Evolutionary conservation across 805 yeast genomes (phyloP), one percentile per base, ranked within the genome.

Genomic region (Ogataea sp.): DNA sequence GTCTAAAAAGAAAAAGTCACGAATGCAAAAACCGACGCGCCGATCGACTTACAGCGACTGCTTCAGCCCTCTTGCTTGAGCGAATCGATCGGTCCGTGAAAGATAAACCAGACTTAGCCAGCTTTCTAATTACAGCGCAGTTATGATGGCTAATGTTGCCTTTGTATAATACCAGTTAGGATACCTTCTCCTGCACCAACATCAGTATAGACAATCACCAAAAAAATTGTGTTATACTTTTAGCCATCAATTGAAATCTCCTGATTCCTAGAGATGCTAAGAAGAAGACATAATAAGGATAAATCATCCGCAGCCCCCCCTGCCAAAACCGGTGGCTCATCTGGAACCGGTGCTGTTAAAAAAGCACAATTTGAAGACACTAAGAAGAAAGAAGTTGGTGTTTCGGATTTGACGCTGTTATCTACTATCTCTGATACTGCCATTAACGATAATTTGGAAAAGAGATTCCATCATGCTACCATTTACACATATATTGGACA

Each of bases 351-450:
- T 13, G 58, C 56, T n/a, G 79, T 84, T 40, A 78, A 84, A 56
- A 90, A 90, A 67, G 97, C 97, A 13, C 83, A 87, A 37, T 93
- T 88, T 58, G 97, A 93, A 51, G 62, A 82, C 26, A 67, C 78
- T 39, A 88, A 88, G 65, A 86, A 86, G 71, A 86, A 88, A 59
- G 97, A 93, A 62, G 97, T 93, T n/a, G 99, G 99, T 39, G 97
- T 93, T 8, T 82, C 95, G 32, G 99, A 93, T 62, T 69, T 93
- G 54, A 93, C 99, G 1, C 65, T 93, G 39, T 70, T 93, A 44
- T 81, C 95, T 21, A 83, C 82, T 44, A 90, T 93, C 53, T 73
- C 93, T 34, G 97, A 93, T 58, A 95, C 87, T 42, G 73, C 95
- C 32, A 93, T 93, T 66, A 87, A 88, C 56, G 95, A 89, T 16